These are phyloP conservation scores for Rhizophora mangle DNA, from an alignment of 345 rosid species.

Conservation along the genomic window DNA sequence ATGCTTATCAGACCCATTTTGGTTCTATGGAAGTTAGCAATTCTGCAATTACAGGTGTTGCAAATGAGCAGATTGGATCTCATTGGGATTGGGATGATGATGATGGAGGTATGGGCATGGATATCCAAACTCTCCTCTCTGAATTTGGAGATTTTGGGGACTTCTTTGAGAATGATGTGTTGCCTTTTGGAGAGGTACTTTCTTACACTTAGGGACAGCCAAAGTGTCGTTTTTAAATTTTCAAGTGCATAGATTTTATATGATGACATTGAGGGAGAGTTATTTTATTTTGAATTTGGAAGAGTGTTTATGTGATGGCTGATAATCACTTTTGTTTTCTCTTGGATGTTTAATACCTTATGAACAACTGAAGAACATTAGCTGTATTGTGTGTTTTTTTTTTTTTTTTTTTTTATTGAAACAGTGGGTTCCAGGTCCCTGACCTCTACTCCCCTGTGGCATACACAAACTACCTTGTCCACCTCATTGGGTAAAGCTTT, in stretches of 20 bases:
- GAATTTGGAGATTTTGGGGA: constrained; percentile 99
- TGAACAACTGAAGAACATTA: background rate
- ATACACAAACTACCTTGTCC: too few species aligned
- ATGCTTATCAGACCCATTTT: constrained; percentile 48
- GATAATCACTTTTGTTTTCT: background rate
- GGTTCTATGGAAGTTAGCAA: constrained; percentile 52
- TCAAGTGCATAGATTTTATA: too few species aligned
- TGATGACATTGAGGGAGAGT: too few species aligned
- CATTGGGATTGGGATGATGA: constrained; percentile 94
- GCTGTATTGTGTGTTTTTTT: too few species aligned
- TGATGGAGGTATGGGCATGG: constrained; percentile 81
- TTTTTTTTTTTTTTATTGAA: too few species aligned
- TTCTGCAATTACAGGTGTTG: constrained; percentile 57
- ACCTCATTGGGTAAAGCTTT: too few species aligned
- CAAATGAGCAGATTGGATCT: constrained; percentile 67
- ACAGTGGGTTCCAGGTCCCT: too few species aligned
- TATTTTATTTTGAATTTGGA: too few species aligned
- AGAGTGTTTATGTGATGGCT: constrained; percentile 1
- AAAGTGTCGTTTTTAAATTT: too few species aligned
- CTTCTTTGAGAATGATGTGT: constrained; percentile 84
- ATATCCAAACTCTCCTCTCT: constrained; percentile 93
- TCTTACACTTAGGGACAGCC: background rate
- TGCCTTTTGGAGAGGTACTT: constrained; percentile 98
- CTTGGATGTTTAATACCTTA: too few species aligned
- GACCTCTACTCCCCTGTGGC: too few species aligned